Base-by-base conservation (phyloP, 495 filamentous ascomycete genomes). In the Hypoxylon cercidicola region DNA sequence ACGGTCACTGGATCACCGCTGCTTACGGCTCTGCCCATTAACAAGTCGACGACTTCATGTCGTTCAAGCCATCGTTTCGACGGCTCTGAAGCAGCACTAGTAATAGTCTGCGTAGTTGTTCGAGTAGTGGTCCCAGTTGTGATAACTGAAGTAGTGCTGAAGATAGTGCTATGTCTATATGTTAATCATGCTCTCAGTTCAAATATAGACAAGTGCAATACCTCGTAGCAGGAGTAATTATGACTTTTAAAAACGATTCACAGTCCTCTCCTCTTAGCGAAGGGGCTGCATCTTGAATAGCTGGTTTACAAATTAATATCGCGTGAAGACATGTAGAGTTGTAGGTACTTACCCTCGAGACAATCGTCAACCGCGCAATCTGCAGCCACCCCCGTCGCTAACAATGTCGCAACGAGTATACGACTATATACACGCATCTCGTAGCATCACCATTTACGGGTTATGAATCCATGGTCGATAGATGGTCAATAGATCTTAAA, bases 211-310 rank as follows among this genome's bases (percentile, higher is more conserved):
- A n/a, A 16, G 4, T 1, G 16, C 3, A 46, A 18, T 63, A 72
- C 69, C 54, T 72, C 11, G 65, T 69, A 15, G 62, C 55, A 5
- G 68, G 67, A 41, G 70, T 72, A 10, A 70, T 54, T 10, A 67
- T 71, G 51, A 60, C 53, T 21, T 48, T 34, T 19, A 71, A 58
- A 47, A 72, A 74, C 6, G 64, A 70, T 6, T 61, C n/a, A 45
- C 73, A 75, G 50, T 74, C 73, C 25, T 55, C 64, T 41, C 70
- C 67, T 37, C 50, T 65, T 1, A 62, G 59, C 10, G 50, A 55
- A 1, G 55, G 12, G 11, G 49, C 46, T 9, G 48, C 66, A 41
- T 58, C 50, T 43, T 53, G 39, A 18, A 72, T 44, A 43, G 66
- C 69, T 74, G 49, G 45, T n/a, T 37, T 41, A 12, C 11, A 18